Conservation (phyloP, 495 filamentous ascomycete species). For the Talaromyces adpressus region DNA sequence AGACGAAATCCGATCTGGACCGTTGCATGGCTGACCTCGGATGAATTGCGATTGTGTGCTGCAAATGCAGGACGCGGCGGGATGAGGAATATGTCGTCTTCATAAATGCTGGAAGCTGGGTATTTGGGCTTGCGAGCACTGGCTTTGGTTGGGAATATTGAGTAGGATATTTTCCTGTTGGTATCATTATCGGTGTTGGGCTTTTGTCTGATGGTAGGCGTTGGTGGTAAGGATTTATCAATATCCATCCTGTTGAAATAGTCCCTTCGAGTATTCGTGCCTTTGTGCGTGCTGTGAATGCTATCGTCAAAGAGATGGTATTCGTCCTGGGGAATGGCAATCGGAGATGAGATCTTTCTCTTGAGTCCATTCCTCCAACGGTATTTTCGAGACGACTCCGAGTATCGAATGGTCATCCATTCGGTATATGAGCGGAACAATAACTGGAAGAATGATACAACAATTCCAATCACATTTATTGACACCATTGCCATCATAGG, state of each 20-base stretch:
- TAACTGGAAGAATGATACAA: slow-evolving; percentile 23
- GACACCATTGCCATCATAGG: slow-evolving; percentile 29
- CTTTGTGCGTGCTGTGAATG: slow-evolving; percentile 1
- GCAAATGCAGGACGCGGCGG: slow-evolving; percentile 11
- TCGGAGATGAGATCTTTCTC: slow-evolving; percentile 17
- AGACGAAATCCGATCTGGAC: slow-evolving; percentile 33
- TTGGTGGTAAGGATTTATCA: slow-evolving; percentile 7
- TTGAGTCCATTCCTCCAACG: slow-evolving; percentile 11
- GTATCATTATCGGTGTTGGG: neutral
- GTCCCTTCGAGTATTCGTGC: neutral
- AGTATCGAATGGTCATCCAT: slow-evolving; percentile 20
- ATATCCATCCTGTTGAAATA: slow-evolving; percentile 1
- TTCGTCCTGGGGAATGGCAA: neutral
- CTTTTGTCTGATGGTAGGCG: neutral
- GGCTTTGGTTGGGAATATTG: slow-evolving; percentile 10
- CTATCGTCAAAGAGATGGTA: neutral
- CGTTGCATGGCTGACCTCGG: slow-evolving; percentile 24
- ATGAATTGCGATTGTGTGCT: slow-evolving; percentile 23
- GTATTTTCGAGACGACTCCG: slow-evolving; percentile 8
- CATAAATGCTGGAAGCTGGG: slow-evolving; percentile 10
- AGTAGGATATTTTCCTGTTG: slow-evolving; percentile 9
- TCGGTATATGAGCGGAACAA: slow-evolving; percentile 27
- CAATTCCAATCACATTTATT: slow-evolving; percentile 26
- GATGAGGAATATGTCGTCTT: slow-evolving; percentile 7
- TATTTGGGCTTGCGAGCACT: slow-evolving; percentile 6